Conservation (phyloP, 2,329 filamentous ascomycete genomes). For the Lecanoromycetidae sp. region DNA sequence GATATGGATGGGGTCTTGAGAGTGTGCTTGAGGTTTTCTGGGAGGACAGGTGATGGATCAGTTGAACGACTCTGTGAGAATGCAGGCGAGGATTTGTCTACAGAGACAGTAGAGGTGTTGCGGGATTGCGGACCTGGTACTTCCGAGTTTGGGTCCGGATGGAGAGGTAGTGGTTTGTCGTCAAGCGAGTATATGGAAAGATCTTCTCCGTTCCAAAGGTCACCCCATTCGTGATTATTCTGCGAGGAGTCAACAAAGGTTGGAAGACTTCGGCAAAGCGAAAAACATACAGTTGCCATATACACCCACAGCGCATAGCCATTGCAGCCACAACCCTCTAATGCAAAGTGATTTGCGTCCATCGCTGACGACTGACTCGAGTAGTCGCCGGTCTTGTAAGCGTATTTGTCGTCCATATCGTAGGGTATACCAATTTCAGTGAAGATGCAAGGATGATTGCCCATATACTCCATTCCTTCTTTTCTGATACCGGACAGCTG, state of each 20-base stretch:
- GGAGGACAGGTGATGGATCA: slow-evolving; percentile 47
- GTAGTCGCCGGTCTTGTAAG: slow-evolving; percentile 92
- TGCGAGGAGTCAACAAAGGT: slow-evolving; percentile 26
- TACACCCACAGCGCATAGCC: slow-evolving; percentile 90
- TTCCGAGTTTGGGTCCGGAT: slow-evolving; percentile 24
- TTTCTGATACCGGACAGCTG: slow-evolving; percentile 72
- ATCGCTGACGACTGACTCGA: slow-evolving; percentile 82
- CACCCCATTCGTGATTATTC: slow-evolving; percentile 81
- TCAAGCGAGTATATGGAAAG: slow-evolving; percentile 79
- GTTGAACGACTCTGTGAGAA: slow-evolving; percentile 42
- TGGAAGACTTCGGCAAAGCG: background rate
- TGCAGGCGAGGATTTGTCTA: slow-evolving; percentile 36
- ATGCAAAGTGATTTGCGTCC: slow-evolving; percentile 89
- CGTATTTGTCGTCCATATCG: slow-evolving; percentile 94
- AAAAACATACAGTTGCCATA: slow-evolving; percentile 46
- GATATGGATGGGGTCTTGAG: slow-evolving; percentile 47
- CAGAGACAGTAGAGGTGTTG: slow-evolving; percentile 28
- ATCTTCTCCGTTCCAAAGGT: slow-evolving; percentile 97
- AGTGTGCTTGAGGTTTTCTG: slow-evolving; percentile 61
- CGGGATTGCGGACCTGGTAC: slow-evolving; percentile 26
- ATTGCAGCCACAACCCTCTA: slow-evolving; percentile 72
- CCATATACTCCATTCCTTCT: slow-evolving; percentile 80
- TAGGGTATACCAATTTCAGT: slow-evolving; percentile 97
- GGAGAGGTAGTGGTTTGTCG: slow-evolving; percentile 49
- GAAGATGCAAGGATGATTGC: slow-evolving; percentile 76